Evolutionary conservation across 2,329 filamentous ascomycete species (phyloP).

Genomic region (Alternaria solani): DNA sequence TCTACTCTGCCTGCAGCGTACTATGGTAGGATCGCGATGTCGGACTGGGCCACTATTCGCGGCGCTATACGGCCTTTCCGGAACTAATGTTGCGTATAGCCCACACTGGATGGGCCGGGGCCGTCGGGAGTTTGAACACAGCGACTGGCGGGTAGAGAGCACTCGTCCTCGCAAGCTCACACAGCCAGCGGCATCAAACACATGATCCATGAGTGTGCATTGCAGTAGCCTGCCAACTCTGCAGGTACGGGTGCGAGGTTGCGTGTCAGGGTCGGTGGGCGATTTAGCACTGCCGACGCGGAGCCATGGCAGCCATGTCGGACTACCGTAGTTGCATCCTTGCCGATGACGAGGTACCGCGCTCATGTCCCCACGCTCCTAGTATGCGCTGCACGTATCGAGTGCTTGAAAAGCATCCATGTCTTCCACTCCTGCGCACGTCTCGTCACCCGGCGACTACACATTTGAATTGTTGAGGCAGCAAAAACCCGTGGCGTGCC

Average conservation of each 20-base stretch:
- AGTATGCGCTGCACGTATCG: slow-evolving; percentile 10
- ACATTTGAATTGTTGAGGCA: background rate
- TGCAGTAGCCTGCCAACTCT: slow-evolving; percentile 19
- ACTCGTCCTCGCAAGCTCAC: background rate
- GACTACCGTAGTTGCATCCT: slow-evolving; percentile 23
- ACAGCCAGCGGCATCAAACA: background rate
- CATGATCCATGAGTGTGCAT: slow-evolving; percentile 4
- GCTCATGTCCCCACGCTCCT: slow-evolving; percentile 19
- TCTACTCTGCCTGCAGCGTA: slow-evolving; percentile 8
- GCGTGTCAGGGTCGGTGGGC: slow-evolving; percentile 6
- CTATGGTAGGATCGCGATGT: slow-evolving; percentile 9
- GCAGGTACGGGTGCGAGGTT: slow-evolving; percentile 18
- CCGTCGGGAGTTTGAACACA: background rate
- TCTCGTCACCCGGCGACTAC: background rate
- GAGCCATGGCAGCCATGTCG: slow-evolving; percentile 20
- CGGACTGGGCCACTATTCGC: background rate
- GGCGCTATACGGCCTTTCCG: background rate
- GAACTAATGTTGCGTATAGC: background rate
- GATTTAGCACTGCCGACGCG: slow-evolving; percentile 8
- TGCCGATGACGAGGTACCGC: slow-evolving; percentile 22
- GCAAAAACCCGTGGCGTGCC: slow-evolving; percentile 21
- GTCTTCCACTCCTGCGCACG: background rate
- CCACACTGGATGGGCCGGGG: background rate
- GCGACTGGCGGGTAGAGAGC: background rate
- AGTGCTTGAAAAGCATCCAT: slow-evolving; percentile 5